Evolutionary conservation across 2,329 filamentous ascomycete species (phyloP), one percentile per base, ranked within the genome.

Genomic region (Penicillium brasilianum): DNA sequence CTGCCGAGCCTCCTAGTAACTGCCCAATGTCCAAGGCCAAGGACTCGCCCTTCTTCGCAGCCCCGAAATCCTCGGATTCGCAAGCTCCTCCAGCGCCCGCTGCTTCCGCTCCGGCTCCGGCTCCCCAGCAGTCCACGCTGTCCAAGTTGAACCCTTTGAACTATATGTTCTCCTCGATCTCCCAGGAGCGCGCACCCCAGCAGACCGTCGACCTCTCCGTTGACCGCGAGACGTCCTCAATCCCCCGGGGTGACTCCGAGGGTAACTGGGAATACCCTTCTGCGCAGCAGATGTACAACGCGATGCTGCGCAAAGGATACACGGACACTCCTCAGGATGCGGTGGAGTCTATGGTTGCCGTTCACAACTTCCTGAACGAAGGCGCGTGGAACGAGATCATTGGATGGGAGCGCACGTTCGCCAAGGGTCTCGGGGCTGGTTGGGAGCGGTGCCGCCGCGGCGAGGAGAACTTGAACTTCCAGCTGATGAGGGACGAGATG

Each of bases 261-360:
- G 87, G 88, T 50, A 96, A 91, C 72, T 99, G 95, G 95, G 95
- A 98, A 78, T 99, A 99, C 75, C 95, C 95, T 0, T 97, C 93
- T 0, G 94, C 95, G 0, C 95, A 99, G 81, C 95, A 99, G 79
- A 99, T 99, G 95, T 99, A 98, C 84, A 98, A 99, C 73, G 95
- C 95, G 8, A 90, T 99, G 80, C 82, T 98, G 63, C 90, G 95
- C 66, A 99, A 99, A 79, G 95, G 95, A 60, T 95, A 97, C 78
- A 93, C 90, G 0, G 93, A 98, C 75, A 98, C 95, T 0, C 93
- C 96, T 58, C 87, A 92, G 57, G 95, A 94, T 20, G 93, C 93
- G 3, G 93, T 99, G 14, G 93, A 97, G 78, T 89, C 90, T 72
- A 99, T 99, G 95, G 95, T 99, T 6, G 90, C 92, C 0, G 92